These are phyloP conservation scores for Fusarium sp. DNA, from an alignment of 2,329 filamentous ascomycete genomes.

Conservation along the genomic window DNA sequence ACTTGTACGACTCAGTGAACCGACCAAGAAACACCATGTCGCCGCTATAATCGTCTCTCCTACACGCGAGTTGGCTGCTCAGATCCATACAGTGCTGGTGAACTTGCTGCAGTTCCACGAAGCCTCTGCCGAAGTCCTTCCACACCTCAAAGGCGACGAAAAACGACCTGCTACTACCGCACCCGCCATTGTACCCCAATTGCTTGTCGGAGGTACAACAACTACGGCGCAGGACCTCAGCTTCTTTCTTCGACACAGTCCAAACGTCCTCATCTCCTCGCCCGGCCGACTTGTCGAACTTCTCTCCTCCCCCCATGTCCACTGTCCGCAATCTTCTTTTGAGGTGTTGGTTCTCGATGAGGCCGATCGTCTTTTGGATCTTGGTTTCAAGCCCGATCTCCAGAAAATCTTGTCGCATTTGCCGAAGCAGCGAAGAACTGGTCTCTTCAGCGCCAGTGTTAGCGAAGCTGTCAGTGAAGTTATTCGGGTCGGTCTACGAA, in stretches of 20 bases:
- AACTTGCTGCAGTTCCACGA: constrained; percentile 84
- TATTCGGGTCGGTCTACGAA: constrained; percentile 88
- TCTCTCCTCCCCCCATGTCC: constrained; percentile 84
- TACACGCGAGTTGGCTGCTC: constrained; percentile 86
- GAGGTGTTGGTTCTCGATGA: constrained; percentile 94
- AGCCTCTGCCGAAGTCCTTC: constrained; percentile 74
- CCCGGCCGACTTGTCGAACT: constrained; percentile 91
- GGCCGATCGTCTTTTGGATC: constrained; percentile 88
- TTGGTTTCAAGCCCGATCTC: constrained; percentile 92
- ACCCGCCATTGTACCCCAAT: constrained; percentile 78
- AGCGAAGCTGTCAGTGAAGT: constrained; percentile 94
- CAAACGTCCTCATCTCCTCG: constrained; percentile 90
- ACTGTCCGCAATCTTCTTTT: constrained; percentile 87
- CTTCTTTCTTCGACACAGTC: constrained; percentile 81
- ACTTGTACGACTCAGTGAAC: constrained; percentile 79
- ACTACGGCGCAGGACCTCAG: constrained; percentile 88
- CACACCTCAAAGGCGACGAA: constrained; percentile 62
- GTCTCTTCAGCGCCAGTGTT: constrained; percentile 94
- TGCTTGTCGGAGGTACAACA: constrained; percentile 82
- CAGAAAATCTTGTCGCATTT: constrained; percentile 84
- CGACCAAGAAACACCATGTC: constrained; percentile 88
- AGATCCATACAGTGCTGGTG: constrained; percentile 84
- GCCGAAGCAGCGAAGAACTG: constrained; percentile 92
- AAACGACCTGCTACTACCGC: constrained; percentile 59
- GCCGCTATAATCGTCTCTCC: constrained; percentile 92